Evolutionary conservation across 345 rosid genomes (phyloP).

Genomic region (Eucalyptus sp.): DNA sequence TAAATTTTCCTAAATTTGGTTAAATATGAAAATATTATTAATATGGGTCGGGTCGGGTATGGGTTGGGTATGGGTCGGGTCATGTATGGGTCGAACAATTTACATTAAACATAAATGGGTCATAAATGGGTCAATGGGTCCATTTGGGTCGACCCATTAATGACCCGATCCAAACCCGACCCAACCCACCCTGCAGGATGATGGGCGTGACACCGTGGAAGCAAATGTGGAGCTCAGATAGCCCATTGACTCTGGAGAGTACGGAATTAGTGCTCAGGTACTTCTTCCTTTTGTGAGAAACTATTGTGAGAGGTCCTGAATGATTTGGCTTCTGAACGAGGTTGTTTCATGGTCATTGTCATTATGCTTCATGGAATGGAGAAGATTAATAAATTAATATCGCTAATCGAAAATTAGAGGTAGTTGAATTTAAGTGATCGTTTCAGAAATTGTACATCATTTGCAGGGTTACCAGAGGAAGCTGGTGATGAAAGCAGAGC

Average conservation of each 20-base stretch:
- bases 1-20: too few relatives aligned
- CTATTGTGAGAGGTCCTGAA: neutral
- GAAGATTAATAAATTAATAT: neutral
- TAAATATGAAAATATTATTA: too few relatives aligned
- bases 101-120: too few relatives aligned
- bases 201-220: neutral
- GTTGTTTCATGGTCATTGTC: neutral
- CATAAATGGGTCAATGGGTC: too few relatives aligned
- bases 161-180: too few relatives aligned
- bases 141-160: too few relatives aligned
- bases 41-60: too few relatives aligned
- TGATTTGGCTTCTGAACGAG: neutral
- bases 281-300: neutral
- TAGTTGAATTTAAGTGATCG: neutral
- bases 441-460: neutral
- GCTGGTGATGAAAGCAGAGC: neutral
- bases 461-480: neutral
- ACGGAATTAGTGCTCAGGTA: constrained; percentile 86
- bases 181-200: neutral
- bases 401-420: neutral
- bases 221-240: constrained; percentile 81
- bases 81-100: too few relatives aligned
- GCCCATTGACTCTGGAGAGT: constrained; percentile 84
- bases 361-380: neutral
- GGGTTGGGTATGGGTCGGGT: too few relatives aligned